Base-by-base conservation (phyloP, 345 rosid species). In the Citrus unshiu region DNA sequence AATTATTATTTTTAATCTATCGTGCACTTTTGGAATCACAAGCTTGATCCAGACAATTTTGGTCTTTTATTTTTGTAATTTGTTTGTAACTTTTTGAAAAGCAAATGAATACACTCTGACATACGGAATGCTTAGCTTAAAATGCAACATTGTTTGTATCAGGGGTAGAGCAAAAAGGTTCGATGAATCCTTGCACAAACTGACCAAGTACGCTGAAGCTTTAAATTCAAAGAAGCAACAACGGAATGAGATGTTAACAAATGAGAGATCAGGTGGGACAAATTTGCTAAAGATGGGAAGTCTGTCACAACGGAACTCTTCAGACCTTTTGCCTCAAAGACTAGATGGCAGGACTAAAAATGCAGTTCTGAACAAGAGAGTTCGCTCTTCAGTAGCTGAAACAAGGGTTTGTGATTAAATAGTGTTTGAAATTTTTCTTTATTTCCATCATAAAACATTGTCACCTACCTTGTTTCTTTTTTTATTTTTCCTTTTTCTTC, bases 281-380 rank as follows among this genome's bases (percentile, higher is more conserved):
- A 84, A 81, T 64, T 51, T 84, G 78, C 69, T 77, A 43, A 90
- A 86, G 79, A 70, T 77, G 83, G 89, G 83, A 27, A 70, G 70
- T 73, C 86, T 86, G 80, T 71, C 83, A 68, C 89, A 83, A 57
- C 84, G 83, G 64, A 88, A 73, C 69, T 51, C 89, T 80, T 56
- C 86, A 18, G 93, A 89, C 56, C 77, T 82, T 43, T 82, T 74
- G 77, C 78, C 84, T 75, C 89, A 81, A 77, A 87, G 89, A 80
- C 75, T 83, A 59, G 90, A 90, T 80, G 91, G 87, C 77, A 82
- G 85, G 82, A 77, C 86, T 66, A 88, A 87, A 88, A 87, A 74
- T 84, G 74, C 73, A 81, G 81, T 79, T 62, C 76, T 83, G 82
- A 87, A 82, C 78, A 90, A 87, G 86, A 82, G 91, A 35, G 85